Evolutionary conservation across 805 yeast species (phyloP), one percentile per base, ranked within the genome.

Genomic region (Yamadazyma olivae): DNA sequence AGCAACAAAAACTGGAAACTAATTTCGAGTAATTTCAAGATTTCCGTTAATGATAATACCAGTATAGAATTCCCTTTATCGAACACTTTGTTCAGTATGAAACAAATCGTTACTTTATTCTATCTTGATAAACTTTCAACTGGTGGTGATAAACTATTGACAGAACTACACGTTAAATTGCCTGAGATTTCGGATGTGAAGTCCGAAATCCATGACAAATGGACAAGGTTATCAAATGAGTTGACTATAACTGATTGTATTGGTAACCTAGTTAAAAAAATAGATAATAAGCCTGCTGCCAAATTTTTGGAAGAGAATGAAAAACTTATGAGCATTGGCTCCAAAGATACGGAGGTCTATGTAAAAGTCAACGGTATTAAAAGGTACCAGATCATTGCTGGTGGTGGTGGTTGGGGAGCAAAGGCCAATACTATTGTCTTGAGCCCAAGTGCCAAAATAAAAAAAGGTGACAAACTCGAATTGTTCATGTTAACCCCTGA

Each of bases 391-490:
- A 79, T 82, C 15, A 66, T 78, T 23, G 89, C 86, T 4, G 89
- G 89, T 3, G 89, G 89, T 2, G 83, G 87, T 2, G 79, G 81
- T 2, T 82, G 88, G 88, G 85, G 87, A 1, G 75, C 79, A 19
- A 74, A 81, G 38, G 79, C 83, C 2, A 75, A 75, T 22, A 74
- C 79, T 52, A 63, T 82, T n/a, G 89, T 78, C 1, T 52, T 82
- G 9, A 82, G 82, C 19, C 81, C 86, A 1, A 71, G 70, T 2
- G 81, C 81, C 1, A 49, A 59, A 16, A 48, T 71, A 5, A 36
- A 36, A 2, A 56, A 50, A n/a, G 81, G 81, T n/a, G 71, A 69
- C 44, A 49, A 52, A 25, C 56, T 77, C 27, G 63, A 68, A 41
- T 76, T 77, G 47, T 66, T 42, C 50, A 69, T 67, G 73, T 49